These are phyloP conservation scores for Diddensiella santjacobensis DNA, from an alignment of 805 yeast species.

Conservation along the genomic window DNA sequence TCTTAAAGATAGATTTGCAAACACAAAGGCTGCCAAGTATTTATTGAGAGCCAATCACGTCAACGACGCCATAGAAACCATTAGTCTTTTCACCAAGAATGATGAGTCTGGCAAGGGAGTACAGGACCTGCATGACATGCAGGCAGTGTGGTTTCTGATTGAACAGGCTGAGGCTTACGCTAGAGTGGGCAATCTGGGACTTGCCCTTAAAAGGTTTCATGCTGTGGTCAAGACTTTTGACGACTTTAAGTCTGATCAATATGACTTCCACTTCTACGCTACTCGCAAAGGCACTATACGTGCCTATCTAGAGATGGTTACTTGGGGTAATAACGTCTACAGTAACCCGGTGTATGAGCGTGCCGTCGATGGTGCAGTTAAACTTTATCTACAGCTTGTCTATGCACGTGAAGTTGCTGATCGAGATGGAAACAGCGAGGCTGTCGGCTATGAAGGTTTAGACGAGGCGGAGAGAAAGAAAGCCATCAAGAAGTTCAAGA, in stretches of 20 bases:
- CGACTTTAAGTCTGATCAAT: constrained; percentile 76
- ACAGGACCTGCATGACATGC: constrained; percentile 81
- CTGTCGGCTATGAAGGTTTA: constrained; percentile 24
- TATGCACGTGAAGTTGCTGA: constrained; percentile 21
- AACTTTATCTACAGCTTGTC: constrained; percentile 46
- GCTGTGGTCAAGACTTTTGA: constrained; percentile 65
- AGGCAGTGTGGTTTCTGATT: constrained; percentile 82
- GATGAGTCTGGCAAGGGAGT: constrained; percentile 81
- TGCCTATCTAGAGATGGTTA: constrained; percentile 68
- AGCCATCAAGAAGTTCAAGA: constrained; percentile 40
- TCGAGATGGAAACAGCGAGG: constrained; percentile 12
- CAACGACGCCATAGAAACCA: constrained; percentile 68
- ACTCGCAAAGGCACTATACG: constrained; percentile 87
- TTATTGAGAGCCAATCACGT: constrained; percentile 69
- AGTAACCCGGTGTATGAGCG: constrained; percentile 68
- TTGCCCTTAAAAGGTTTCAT: constrained; percentile 74
- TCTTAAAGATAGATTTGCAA: constrained; percentile 86
- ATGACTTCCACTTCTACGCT: constrained; percentile 92
- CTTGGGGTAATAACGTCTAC: constrained; percentile 79
- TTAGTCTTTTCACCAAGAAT: constrained; percentile 80
- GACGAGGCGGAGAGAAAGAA: constrained; percentile 32
- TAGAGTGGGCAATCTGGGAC: constrained; percentile 60
- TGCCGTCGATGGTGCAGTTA: constrained; percentile 61
- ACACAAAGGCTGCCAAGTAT: constrained; percentile 83
- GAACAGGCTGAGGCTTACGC: constrained; percentile 82